phyloP scores from a whole-genome alignment of 441 rosid genomes.

The Gossypium gossypioides region DNA sequence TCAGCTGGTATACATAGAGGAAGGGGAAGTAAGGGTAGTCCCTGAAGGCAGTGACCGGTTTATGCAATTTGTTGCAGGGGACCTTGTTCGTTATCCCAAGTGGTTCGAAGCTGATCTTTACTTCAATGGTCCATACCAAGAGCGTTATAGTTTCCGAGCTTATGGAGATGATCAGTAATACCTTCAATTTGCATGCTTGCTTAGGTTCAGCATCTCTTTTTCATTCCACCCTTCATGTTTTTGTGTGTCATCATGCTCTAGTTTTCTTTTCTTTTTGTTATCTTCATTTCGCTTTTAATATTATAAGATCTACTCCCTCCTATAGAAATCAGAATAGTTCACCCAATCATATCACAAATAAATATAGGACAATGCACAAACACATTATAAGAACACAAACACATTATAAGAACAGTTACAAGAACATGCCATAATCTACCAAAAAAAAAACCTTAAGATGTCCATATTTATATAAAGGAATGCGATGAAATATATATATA shows the following conservation, averaged over 20 bases:
- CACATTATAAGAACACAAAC: background rate
- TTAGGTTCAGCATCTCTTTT: too few species aligned
- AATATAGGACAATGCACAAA: background rate
- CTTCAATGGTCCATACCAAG: conserved; percentile 77
- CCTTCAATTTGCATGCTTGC: background rate
- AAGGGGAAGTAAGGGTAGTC: conserved; percentile 91
- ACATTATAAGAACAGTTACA: background rate
- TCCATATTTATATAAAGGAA: background rate
- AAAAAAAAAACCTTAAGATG: background rate
- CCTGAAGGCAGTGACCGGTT: conserved; percentile 69
- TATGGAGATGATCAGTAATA: conserved; percentile 55
- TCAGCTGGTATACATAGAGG: conserved; percentile 86
- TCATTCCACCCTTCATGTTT: background rate
- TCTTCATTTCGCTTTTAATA: background rate
- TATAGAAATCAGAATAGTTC: background rate
- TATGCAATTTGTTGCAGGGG: conserved; percentile 81
- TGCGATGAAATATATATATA: background rate
- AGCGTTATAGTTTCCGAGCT: conserved; percentile 74
- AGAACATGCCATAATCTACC: background rate
- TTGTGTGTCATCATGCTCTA: background rate
- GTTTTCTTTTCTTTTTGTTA: background rate
- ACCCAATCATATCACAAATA: background rate
- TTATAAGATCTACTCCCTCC: background rate
- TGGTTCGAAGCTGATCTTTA: conserved; percentile 90
- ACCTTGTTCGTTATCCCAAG: conserved; percentile 87